Base-by-base conservation (phyloP, 2,329 filamentous ascomycete species). In the Ascosphaera apis region DNA sequence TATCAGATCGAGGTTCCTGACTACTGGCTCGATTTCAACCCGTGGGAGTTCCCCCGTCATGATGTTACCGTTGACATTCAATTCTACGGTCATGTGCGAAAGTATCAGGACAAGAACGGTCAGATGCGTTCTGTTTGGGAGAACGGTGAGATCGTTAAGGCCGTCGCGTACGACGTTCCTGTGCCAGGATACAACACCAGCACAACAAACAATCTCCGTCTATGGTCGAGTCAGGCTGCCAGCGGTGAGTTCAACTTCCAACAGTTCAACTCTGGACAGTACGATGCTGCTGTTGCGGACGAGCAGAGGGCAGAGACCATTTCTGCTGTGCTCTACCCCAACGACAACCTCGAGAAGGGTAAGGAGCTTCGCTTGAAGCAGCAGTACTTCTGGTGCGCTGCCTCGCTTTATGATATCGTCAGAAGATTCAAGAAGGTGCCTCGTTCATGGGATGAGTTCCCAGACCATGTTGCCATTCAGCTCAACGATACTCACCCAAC, bases 321-420 rank as follows among this genome's bases (percentile, higher is more conserved):
- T 60, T 93, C 84, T 36, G 86, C 86, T 21, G 88, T 98, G 11
- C 61, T 98, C 32, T 98, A 98, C 52, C 88, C 88, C 40, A 98
- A 98, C 50, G 86, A 95, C 58, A 95, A 92, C 57, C 69, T 98
- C 32, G 86, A 95, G 45, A 72, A 83, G 44, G 88, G 88, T 42
- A 98, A 98, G 58, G 88, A 98, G 63, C 72, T 98, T 43, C 81
- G 88, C 37, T 60, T 98, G 56, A 98, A 98, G 69, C 88, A 98
- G 57, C 88, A 98, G 56, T 98, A 98, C 66, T 98, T 98, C 62
- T 98, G 88, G 88, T 91, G 92, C 50, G 84, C 88, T 36, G 88
- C 88, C 12, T 98, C 88, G 12, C 67, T 98, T 3, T 82, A 82
- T 51, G 88, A 98, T 49, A 98, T 98, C 52, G 78, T 98, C 40